phyloP scores from a whole-genome alignment of 2,329 filamentous ascomycete genomes.

The Beauveria medogensis region DNA sequence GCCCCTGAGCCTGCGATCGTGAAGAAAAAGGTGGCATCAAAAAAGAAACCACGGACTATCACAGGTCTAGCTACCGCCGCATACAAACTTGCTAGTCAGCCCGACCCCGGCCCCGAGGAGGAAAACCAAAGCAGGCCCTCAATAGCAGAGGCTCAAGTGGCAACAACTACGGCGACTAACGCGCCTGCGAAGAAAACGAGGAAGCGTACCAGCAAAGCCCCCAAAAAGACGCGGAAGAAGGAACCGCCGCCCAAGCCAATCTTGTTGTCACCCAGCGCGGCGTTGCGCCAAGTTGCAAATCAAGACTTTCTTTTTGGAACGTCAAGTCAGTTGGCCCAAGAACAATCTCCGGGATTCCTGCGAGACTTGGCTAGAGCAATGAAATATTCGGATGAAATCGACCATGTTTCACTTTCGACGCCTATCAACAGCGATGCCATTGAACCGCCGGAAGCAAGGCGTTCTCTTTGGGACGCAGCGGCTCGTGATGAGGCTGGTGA shows the following conservation, averaged over 20 bases:
- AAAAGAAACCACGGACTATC: slow-evolving; percentile 68
- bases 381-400: slow-evolving; percentile 44
- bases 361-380: slow-evolving; percentile 56
- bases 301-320: slow-evolving; percentile 82
- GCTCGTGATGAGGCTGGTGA: slow-evolving; percentile 58
- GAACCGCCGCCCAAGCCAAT: slow-evolving; percentile 37
- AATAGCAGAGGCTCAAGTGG: background rate
- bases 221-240: slow-evolving; percentile 28
- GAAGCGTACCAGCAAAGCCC: slow-evolving; percentile 27
- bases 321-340: slow-evolving; percentile 69
- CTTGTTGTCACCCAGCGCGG: slow-evolving; percentile 61
- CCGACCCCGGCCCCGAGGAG: slow-evolving; percentile 19
- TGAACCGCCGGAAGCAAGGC: slow-evolving; percentile 23
- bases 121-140: background rate
- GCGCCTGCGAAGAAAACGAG: slow-evolving; percentile 6
- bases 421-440: slow-evolving; percentile 30
- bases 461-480: slow-evolving; percentile 61
- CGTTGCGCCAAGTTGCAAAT: slow-evolving; percentile 53
- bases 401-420: slow-evolving; percentile 32
- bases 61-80: slow-evolving; percentile 69
- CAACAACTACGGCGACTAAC: background rate
- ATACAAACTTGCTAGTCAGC: slow-evolving; percentile 38
- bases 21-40: slow-evolving; percentile 43
- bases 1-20: slow-evolving; percentile 21
- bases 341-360: slow-evolving; percentile 61